phyloP scores from a whole-genome alignment of 192 early-diverging fungal species.

The Backusella luteola region DNA sequence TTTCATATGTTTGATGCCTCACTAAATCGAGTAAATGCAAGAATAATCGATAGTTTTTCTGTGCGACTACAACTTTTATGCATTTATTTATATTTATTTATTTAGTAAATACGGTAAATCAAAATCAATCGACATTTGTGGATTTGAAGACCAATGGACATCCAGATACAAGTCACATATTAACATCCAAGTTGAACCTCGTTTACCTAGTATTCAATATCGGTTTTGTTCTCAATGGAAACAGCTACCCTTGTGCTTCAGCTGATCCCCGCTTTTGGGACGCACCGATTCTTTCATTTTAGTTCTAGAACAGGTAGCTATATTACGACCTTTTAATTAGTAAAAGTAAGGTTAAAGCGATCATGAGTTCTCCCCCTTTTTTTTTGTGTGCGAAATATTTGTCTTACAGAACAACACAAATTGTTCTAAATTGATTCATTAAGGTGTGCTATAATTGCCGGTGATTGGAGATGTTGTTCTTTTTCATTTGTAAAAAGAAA shows the following conservation, averaged over 20 bases:
- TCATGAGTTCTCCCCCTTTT: not conserved
- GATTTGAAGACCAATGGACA: not conserved
- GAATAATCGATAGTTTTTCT: not conserved
- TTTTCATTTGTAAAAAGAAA: not conserved
- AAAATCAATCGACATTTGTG: not conserved
- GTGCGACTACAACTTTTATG: not conserved
- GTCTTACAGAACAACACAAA: not conserved
- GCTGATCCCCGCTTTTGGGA: not conserved
- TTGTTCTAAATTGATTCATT: not conserved
- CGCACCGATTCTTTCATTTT: not conserved
- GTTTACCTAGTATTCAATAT: not conserved
- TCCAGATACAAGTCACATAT: not conserved
- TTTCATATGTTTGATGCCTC: too few species aligned
- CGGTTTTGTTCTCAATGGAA: not conserved
- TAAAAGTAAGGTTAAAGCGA: not conserved
- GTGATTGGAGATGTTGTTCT: not conserved
- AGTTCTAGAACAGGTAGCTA: not conserved
- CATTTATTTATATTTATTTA: not conserved
- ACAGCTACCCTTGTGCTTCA: not conserved
- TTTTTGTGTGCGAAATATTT: not conserved
- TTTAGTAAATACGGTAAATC: not conserved
- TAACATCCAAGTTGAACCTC: not conserved
- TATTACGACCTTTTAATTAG: not conserved
- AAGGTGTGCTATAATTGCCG: not conserved
- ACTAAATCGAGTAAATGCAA: not conserved